A percentile compares a stretch with the other conserved stretches of the same genome.
Evolutionary conservation across 2,329 filamentous ascomycete species (phyloP).

Genomic region (Aspergillus proliferans): DNA sequence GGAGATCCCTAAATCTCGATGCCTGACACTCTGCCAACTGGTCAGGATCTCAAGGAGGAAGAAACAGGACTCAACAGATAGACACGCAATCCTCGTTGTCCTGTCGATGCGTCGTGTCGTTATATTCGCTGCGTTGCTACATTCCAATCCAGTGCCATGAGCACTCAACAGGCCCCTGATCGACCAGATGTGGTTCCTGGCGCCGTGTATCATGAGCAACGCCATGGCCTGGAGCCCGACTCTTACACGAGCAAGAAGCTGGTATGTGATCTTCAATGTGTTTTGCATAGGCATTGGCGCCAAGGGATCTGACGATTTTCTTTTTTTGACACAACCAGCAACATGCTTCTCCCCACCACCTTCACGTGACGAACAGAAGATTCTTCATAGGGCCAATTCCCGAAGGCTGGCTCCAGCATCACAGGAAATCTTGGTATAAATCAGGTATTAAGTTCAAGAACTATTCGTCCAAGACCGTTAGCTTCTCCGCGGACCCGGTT

Average conservation of each 20-base stretch:
- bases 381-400: constrained; percentile 62
- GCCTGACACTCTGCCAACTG: too few relatives aligned
- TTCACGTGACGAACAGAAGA: constrained; percentile 56
- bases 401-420: constrained; percentile 58
- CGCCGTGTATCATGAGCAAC: constrained; percentile 15
- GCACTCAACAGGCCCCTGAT: constrained; percentile 13
- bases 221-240: constrained; percentile 38
- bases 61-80: not conserved
- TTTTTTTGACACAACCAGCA: constrained; percentile 32
- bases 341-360: constrained; percentile 56
- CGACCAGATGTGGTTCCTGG: constrained; percentile 11
- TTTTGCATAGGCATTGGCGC: not conserved
- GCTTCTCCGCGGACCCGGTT: constrained; percentile 47
- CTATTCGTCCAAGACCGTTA: constrained; percentile 43
- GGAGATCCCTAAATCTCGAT: too few relatives aligned
- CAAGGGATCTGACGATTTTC: constrained; percentile 3
- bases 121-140: constrained; percentile 1
- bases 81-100: not conserved
- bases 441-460: constrained; percentile 37
- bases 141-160: constrained; percentile 19
- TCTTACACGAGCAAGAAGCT: constrained; percentile 52
- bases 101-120: constrained; percentile 1
- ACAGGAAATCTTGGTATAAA: constrained; percentile 59
- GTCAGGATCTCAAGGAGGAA: not conserved
- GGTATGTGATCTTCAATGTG: constrained; percentile 29